Conservation (phyloP, 345 rosid genomes). For the Aegle marmelos region DNA sequence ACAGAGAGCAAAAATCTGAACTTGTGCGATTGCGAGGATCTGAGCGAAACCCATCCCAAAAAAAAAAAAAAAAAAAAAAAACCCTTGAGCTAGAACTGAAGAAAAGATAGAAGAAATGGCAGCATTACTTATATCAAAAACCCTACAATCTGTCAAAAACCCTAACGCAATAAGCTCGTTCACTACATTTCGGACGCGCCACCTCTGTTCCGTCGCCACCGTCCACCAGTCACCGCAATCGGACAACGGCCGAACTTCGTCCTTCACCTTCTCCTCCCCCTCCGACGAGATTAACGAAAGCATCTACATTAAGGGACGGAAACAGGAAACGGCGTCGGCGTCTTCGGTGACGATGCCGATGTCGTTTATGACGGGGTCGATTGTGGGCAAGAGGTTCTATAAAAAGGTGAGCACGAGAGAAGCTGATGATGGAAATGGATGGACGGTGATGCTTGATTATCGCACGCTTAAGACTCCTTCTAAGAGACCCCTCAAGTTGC, state of each 20-base stretch:
- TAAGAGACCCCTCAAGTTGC: conserved; percentile 76
- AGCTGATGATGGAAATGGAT: conserved; percentile 89
- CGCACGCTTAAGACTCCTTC: conserved; percentile 88
- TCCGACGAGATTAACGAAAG: conserved; percentile 26
- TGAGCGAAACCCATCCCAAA: background rate
- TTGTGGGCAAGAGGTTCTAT: conserved; percentile 84
- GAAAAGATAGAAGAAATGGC: conserved; percentile 30
- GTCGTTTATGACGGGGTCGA: conserved; percentile 93
- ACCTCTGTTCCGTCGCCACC: conserved; percentile 37
- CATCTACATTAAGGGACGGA: conserved; percentile 45
- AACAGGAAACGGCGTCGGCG: conserved; percentile 18
- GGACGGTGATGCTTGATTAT: conserved; percentile 96
- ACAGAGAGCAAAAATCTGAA: background rate
- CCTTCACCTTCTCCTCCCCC: conserved; percentile 42
- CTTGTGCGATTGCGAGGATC: background rate
- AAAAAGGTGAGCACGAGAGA: conserved; percentile 73
- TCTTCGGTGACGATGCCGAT: conserved; percentile 83
- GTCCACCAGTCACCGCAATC: conserved; percentile 30
- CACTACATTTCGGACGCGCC: conserved; percentile 23
- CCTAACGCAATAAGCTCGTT: conserved; percentile 10
- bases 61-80: background rate
- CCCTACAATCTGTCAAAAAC: conserved; percentile 36
- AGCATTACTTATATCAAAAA: conserved; percentile 33
- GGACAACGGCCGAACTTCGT: conserved; percentile 45
- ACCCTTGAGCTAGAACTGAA: background rate